Evolutionary conservation across 306 rosid species (phyloP), one percentile per base, ranked within the genome.

Genomic region (Begonia peltatifolia): DNA sequence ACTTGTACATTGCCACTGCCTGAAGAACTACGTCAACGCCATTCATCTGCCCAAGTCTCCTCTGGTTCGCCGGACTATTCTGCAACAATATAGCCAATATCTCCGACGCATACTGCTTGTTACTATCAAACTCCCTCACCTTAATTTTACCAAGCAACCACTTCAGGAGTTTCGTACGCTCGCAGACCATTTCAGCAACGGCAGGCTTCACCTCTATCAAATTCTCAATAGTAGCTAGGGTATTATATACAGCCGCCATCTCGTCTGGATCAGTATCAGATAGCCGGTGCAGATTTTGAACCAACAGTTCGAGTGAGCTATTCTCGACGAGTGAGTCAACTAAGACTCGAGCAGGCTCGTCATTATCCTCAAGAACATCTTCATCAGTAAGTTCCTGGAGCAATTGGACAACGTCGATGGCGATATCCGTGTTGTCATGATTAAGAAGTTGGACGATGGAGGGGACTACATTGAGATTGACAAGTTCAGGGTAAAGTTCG

Each of bases 1-100:
- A 78, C 74, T 89, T 89, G 54, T 84, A 89, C 93, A 80, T 85
- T 0, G 97, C 97, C 75, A 89, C 97, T 6, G 97, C 95, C 81
- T 84, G 93, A 55, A 89, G 87, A 68, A 84, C 68, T 57, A 78
- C 94, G 55, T 89, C 97, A 8, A 85, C 97, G 5, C 97, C 97
- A 57, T 85, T 89, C 95, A 89, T 89, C 75, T 80, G 94, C 66
- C 97, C 97, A 17, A 89, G 53, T 71, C 66, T 80, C 72, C 71
- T 74, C 78, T 89, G 97, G 62, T 89, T 89, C 14, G 67, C 83
- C 0, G 73, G 47, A 30, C 97, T 89, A 38, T 58, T 82, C 83
- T 89, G 97, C 80, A 89, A 22, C 72, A 89, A 58, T 60, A 89
- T 89, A 14, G 95, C 97, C 76, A 89, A 46, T 53, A 89, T 82